Base-by-base conservation (phyloP, 352 stramenopile species). In the Globisporangium radiosum region DNA sequence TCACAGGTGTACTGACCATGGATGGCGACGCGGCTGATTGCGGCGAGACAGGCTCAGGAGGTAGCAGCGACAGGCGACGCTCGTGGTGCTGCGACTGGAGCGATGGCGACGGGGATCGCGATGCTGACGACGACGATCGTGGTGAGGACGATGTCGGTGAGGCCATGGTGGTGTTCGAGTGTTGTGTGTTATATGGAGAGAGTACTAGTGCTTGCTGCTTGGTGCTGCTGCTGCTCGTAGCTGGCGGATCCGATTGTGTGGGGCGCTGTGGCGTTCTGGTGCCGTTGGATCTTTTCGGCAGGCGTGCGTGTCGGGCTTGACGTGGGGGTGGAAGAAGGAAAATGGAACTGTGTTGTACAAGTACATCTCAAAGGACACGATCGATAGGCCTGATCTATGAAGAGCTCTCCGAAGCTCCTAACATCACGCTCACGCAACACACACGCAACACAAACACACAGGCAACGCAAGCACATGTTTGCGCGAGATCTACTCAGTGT, bases 201-300 rank as follows among this genome's bases (percentile, higher is more conserved):
- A 44, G 40, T 5, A 44, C 7, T 14, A 44, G 40, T 44, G 8
- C 10, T 11, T 48, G 43, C 5, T 48, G 43, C 10, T 17, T 17
- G 43, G 8, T 48, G 43, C 10, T 48, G 39, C 10, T 55, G 13
- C 25, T 47, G 52, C 19, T 60, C 45, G n/a, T 48, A 39, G 19
- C 36, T 37, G 56, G 45, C 52, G 47, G 56, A 60, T 60, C 38
- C 47, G 37, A 44, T 60, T 49, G 56, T 54, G 56, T 33, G 43
- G 14, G 8, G 43, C 14, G 43, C 1, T 17, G 14, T 15, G 11
- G 40, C 7, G 7, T 13, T 44, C 40, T 48, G 43, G 10, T 48
- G 43, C 43, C 13, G 43, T 48, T 48, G 43, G 43, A 48, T 48
- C 43, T 48, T 48, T 48, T 43, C 7, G 39, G 10, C 39, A 11